Evolutionary conservation across 345 rosid genomes (phyloP).

Genomic region (Triadica sebifera): DNA sequence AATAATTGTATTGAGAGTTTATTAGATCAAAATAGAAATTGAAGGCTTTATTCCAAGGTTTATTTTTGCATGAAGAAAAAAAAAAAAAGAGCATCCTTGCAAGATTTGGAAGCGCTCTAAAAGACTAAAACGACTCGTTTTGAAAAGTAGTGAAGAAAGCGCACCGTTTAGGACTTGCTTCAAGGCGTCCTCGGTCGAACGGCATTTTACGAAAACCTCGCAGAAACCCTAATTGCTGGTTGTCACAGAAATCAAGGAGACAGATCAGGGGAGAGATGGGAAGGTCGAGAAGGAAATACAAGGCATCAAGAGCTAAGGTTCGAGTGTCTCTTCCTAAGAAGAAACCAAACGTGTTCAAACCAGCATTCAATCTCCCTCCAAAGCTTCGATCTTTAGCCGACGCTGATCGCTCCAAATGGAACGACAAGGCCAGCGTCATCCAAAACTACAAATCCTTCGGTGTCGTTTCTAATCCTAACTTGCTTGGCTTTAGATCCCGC

Average conservation of each 20-base stretch:
- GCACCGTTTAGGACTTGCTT: neutral
- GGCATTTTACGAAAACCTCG: neutral
- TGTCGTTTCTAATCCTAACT: constrained; percentile 78
- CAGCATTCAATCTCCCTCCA: constrained; percentile 78
- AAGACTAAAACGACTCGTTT: too few species aligned
- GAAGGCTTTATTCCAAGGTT: too few species aligned
- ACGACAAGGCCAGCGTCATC: constrained; percentile 76
- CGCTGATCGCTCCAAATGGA: constrained; percentile 60
- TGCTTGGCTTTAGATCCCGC: constrained; percentile 72
- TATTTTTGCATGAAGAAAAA: too few species aligned
- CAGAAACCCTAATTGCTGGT: constrained; percentile 2
- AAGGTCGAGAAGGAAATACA: constrained; percentile 87
- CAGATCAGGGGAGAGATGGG: constrained; percentile 47
- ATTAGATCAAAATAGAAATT: too few species aligned
- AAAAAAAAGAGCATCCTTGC: too few species aligned
- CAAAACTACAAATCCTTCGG: constrained; percentile 89
- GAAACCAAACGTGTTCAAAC: constrained; percentile 69
- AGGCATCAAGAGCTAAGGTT: constrained; percentile 70
- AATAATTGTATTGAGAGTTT: too few species aligned
- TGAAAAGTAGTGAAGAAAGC: too few species aligned
- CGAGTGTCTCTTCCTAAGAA: constrained; percentile 78
- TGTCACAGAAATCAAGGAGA: neutral
- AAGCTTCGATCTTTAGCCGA: constrained; percentile 71
- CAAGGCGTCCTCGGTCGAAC: too few species aligned
- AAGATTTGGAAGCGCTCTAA: too few species aligned